Percentiles rank a stretch among this genome's conserved stretches.
Conservation (phyloP, 1,139 yeast species). For the Sugiyamaella paludigena region DNA sequence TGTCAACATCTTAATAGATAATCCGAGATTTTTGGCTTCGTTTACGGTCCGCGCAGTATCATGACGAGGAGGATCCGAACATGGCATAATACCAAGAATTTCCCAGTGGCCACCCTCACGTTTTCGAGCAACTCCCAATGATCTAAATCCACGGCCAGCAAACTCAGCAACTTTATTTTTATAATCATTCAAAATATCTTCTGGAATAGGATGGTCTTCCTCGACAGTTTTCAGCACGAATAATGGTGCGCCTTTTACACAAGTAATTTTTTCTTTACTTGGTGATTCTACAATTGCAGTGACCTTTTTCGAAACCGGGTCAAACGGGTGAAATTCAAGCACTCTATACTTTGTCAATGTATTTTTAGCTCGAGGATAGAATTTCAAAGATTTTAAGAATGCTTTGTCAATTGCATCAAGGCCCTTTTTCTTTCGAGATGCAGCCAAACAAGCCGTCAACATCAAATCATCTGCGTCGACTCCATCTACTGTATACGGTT, state of each 20-base stretch:
- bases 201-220: constrained; percentile 59
- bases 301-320: constrained; percentile 71
- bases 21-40: constrained; percentile 65
- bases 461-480: constrained; percentile 95
- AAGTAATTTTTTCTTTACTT: constrained; percentile 62
- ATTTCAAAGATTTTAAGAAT: constrained; percentile 78
- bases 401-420: constrained; percentile 97
- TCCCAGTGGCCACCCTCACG: constrained; percentile 67
- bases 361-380: constrained; percentile 56
- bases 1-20: constrained; percentile 68
- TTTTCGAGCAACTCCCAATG: constrained; percentile 72
- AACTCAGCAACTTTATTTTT: constrained; percentile 70
- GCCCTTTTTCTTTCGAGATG: constrained; percentile 98
- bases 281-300: constrained; percentile 68
- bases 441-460: constrained; percentile 98
- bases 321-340: constrained; percentile 67
- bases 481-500: constrained; percentile 99
- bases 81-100: constrained; percentile 70
- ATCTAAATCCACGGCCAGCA: constrained; percentile 72
- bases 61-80: constrained; percentile 74
- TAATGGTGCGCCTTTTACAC: constrained; percentile 73
- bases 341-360: constrained; percentile 66
- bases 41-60: constrained; percentile 67
- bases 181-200: constrained; percentile 58
- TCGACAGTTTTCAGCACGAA: constrained; percentile 68